Base-by-base conservation (phyloP, 2,329 filamentous ascomycete genomes). In the Calonectria leucothoes region DNA sequence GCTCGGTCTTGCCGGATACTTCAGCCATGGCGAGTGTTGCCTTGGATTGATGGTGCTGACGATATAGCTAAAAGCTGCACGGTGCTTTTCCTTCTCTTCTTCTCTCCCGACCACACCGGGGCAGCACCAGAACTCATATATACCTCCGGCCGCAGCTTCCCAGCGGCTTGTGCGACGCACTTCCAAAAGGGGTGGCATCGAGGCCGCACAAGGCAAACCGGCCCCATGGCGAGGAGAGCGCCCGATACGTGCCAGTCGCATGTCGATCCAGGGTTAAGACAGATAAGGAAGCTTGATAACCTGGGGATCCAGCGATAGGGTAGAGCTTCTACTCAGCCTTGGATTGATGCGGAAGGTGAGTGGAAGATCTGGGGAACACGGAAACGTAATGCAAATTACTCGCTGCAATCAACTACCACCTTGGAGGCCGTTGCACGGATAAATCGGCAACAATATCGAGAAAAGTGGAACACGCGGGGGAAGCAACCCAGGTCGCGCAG, bases 21-120 rank as follows among this genome's bases (percentile, higher is more conserved):
- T 80, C 78, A n/a, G 64, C 77, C 78, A 80, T 80, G 61, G 57
- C 66, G 27, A 64, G 14, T 51, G 12, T 27, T 31, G 6, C 27
- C 17, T 35, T 14, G 42, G 25, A n/a, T 63, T 8, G 27, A 25
- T 52, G 45, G 29, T 31, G 12, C 48, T 51, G 49, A 15, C 15
- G 59, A 33, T 25, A 42, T 52, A 20, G 33, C 42, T 42, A 23
- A 33, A 23, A 33, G 66, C 25, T 63, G 45, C 39, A 23, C 20
- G 8, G 20, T 31, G 3, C 14, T 11, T 35, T n/a, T 45, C 3
- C 12, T 23, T 45, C 23, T 45, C 12, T 23, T n/a, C n/a, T n/a
- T 6, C 15, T 10, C 1, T 45, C 20, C 39, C n/a, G n/a, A 20
- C 39, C 17, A 23, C 55, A n/a, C n/a, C n/a, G n/a, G 29, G 27